phyloP scores from a whole-genome alignment of 495 filamentous ascomycete genomes.

The Aspergillus sclerotiicarbonarius region DNA sequence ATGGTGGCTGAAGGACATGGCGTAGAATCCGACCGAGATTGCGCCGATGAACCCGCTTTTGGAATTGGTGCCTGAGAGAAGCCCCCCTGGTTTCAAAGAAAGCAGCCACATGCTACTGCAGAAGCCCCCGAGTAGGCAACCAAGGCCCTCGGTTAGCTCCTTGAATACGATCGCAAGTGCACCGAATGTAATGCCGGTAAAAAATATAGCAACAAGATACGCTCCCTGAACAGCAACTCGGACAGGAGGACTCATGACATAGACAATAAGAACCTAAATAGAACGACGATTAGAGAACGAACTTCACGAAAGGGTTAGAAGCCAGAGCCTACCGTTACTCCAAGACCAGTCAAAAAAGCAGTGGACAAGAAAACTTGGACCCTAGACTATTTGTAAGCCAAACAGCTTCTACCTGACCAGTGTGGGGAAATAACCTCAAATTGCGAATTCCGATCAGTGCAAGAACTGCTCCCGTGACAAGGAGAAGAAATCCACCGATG shows the following conservation, averaged over 20 bases:
- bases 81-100: conserved; percentile 70
- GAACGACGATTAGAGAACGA: conserved; percentile 8
- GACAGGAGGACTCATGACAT: conserved; percentile 83
- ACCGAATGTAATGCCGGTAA: conserved; percentile 76
- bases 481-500: conserved; percentile 73
- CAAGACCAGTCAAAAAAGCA: conserved; percentile 68
- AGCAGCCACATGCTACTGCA: conserved; percentile 90
- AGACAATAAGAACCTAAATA: conserved; percentile 71
- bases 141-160: conserved; percentile 83
- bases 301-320: neutral
- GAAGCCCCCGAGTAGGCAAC: conserved; percentile 85
- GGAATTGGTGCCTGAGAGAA: conserved; percentile 58
- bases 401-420: no score
- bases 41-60: conserved; percentile 74
- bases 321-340: conserved; percentile 57
- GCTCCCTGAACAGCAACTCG: conserved; percentile 77
- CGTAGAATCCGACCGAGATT: conserved; percentile 65
- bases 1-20: conserved; percentile 73
- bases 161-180: conserved; percentile 73
- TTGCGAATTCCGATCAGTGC: conserved; percentile 82
- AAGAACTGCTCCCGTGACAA: conserved; percentile 66
- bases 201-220: conserved; percentile 76
- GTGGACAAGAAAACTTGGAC: conserved; percentile 80
- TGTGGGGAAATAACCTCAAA: conserved; percentile 51
- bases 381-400: conserved; percentile 28